Conservation (phyloP, 176 grass and related monocot species). For the Musa troglodytarum region DNA sequence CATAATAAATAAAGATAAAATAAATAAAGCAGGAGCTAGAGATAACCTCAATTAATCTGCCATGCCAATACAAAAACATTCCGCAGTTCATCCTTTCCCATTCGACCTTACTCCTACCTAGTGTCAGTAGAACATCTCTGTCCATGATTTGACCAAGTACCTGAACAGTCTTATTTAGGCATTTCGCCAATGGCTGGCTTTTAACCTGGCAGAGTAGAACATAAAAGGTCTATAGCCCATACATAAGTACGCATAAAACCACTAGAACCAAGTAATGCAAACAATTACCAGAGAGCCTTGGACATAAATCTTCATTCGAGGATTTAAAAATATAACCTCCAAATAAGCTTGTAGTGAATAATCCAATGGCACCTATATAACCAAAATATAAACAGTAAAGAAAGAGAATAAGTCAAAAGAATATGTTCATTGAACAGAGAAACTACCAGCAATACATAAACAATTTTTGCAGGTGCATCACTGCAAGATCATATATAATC, state of each 20-base stretch:
- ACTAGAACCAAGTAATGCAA: conserved; percentile 12
- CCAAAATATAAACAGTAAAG: neutral
- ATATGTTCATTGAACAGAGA: neutral
- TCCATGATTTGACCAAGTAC: conserved; percentile 53
- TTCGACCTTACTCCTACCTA: conserved; percentile 74
- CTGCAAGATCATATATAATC: no score
- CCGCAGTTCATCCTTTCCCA: conserved; percentile 73
- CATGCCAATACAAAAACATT: conserved; percentile 91
- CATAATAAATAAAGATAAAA: neutral
- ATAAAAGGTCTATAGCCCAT: conserved; percentile 13
- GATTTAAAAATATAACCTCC: conserved; percentile 81
- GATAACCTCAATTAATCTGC: conserved; percentile 68
- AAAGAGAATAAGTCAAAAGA: neutral
- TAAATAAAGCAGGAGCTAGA: neutral
- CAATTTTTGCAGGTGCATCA: no score
- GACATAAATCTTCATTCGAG: conserved; percentile 73
- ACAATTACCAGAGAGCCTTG: conserved; percentile 58
- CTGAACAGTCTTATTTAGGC: conserved; percentile 64
- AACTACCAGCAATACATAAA: neutral
- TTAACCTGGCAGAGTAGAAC: conserved; percentile 47
- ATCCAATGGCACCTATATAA: conserved; percentile 66
- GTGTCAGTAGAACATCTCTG: conserved; percentile 41
- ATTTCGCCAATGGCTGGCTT: conserved; percentile 56
- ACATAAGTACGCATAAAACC: neutral
- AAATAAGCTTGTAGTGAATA: conserved; percentile 85